Evolutionary conservation across 495 filamentous ascomycete genomes (phyloP).

Genomic region (Aspergillus nidulans): DNA sequence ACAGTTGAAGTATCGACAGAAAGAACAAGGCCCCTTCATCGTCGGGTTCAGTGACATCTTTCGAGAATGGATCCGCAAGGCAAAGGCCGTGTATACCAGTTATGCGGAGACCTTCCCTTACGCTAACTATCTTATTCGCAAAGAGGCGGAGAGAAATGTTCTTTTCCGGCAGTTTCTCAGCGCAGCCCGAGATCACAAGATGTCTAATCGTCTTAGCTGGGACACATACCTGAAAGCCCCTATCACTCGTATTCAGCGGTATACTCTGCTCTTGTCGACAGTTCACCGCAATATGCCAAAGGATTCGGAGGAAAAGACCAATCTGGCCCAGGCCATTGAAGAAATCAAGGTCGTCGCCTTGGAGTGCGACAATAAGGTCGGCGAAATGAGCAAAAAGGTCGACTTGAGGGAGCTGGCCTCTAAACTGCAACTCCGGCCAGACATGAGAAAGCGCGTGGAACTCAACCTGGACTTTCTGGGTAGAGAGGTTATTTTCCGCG

Average conservation of each 20-base stretch:
- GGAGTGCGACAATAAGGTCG: conserved; percentile 93
- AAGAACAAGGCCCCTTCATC: conserved; percentile 94
- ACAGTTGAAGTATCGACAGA: conserved; percentile 94
- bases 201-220: conserved; percentile 86
- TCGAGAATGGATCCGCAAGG: conserved; percentile 97
- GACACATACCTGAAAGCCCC: conserved; percentile 91
- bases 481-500: conserved; percentile 80
- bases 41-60: conserved; percentile 96
- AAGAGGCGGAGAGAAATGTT: conserved; percentile 78
- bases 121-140: conserved; percentile 76
- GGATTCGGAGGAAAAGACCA: conserved; percentile 87
- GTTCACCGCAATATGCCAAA: conserved; percentile 78
- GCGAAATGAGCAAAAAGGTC: conserved; percentile 89
- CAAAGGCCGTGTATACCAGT: conserved; percentile 80
- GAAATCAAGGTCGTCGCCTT: conserved; percentile 88
- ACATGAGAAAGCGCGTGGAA: conserved; percentile 77
- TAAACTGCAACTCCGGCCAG: conserved; percentile 77
- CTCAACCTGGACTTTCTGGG: conserved; percentile 90
- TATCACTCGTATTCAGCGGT: conserved; percentile 89
- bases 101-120: conserved; percentile 86
- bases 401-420: conserved; percentile 76
- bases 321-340: conserved; percentile 81
- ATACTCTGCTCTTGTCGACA: conserved; percentile 75
- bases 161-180: conserved; percentile 85
- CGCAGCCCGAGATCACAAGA: conserved; percentile 67